phyloP scores from a whole-genome alignment of 2,329 filamentous ascomycete genomes.

The Endothia cerciana region DNA sequence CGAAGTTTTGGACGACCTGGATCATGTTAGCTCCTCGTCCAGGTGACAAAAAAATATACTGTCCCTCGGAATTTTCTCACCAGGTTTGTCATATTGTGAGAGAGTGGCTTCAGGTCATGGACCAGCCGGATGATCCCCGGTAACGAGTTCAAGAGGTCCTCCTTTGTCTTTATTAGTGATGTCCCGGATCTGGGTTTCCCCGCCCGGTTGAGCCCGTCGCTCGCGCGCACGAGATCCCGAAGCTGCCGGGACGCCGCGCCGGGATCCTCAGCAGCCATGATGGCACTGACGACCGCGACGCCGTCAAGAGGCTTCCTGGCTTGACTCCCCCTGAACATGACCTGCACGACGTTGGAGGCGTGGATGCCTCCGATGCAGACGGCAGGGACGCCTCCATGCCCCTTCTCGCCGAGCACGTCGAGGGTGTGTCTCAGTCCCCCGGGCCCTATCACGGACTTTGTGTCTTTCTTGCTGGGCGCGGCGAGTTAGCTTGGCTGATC shows the following conservation, averaged over 20 bases:
- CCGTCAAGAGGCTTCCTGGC: slow-evolving; percentile 70
- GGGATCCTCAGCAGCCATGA: slow-evolving; percentile 74
- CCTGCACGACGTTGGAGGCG: slow-evolving; percentile 70
- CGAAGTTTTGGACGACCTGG: slow-evolving; percentile 85
- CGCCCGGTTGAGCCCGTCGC: slow-evolving; percentile 37
- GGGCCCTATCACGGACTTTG: slow-evolving; percentile 78
- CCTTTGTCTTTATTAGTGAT: background rate
- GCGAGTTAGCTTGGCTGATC: background rate
- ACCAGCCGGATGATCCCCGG: slow-evolving; percentile 62
- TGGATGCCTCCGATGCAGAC: slow-evolving; percentile 94
- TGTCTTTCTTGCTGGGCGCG: slow-evolving; percentile 77
- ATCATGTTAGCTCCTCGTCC: background rate
- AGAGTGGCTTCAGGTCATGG: slow-evolving; percentile 68
- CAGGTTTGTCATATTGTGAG: slow-evolving; percentile 97
- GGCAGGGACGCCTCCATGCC: slow-evolving; percentile 55
- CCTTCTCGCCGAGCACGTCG: slow-evolving; percentile 55
- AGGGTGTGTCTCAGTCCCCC: slow-evolving; percentile 72
- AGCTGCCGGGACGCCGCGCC: slow-evolving; percentile 65
- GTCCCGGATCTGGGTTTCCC: slow-evolving; percentile 14
- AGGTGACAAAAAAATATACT: background rate
- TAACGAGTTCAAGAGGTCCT: slow-evolving; percentile 36
- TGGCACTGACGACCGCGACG: slow-evolving; percentile 86
- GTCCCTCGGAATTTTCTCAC: slow-evolving; percentile 41
- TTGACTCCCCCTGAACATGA: slow-evolving; percentile 69
- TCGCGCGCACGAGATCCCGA: slow-evolving; percentile 54